These are phyloP conservation scores for Adansonia gregorii DNA, from an alignment of 441 rosid species.

Conservation along the genomic window DNA sequence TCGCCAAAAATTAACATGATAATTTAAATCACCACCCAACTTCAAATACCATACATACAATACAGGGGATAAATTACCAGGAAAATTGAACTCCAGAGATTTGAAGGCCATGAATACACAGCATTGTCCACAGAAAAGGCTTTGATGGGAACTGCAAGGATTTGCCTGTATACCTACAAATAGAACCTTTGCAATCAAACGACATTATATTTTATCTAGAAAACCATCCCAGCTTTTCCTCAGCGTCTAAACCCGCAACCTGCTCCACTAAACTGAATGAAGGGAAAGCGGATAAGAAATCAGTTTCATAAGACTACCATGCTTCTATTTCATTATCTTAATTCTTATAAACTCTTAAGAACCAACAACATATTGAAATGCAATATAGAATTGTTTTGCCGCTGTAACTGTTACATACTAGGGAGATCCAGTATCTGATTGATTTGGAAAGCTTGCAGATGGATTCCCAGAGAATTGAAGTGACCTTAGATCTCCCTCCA, in stretches of 20 bases:
- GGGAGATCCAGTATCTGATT: slow-evolving; percentile 41
- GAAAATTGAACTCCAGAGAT: slow-evolving; percentile 15
- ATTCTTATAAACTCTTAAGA: not conserved
- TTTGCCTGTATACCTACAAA: not conserved
- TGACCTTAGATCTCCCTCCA: slow-evolving; percentile 48
- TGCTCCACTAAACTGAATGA: slow-evolving; percentile 52
- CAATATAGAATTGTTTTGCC: not conserved
- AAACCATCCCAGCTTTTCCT: slow-evolving; percentile 36
- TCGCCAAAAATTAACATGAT: slow-evolving; percentile 20
- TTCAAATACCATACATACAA: slow-evolving; percentile 27
- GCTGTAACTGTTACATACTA: slow-evolving; percentile 42
- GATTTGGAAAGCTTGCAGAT: slow-evolving; percentile 43
- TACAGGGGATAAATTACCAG: slow-evolving; percentile 40
- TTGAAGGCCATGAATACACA: slow-evolving; percentile 26
- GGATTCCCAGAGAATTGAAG: slow-evolving; percentile 58
- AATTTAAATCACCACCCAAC: slow-evolving; percentile 35
- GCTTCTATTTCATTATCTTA: not conserved
- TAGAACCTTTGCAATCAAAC: not conserved
- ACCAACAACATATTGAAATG: not conserved
- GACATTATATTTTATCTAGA: slow-evolving; percentile 29
- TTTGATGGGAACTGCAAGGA: slow-evolving; percentile 22
- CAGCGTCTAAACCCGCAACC: slow-evolving; percentile 52
- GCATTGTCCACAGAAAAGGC: not conserved
- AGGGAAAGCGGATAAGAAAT: not conserved
- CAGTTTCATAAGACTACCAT: not conserved